Percentiles rank a stretch among this genome's conserved stretches.
Conservation (phyloP, 1,284 basidiomycete species). For the Puccinia triticina region DNA sequence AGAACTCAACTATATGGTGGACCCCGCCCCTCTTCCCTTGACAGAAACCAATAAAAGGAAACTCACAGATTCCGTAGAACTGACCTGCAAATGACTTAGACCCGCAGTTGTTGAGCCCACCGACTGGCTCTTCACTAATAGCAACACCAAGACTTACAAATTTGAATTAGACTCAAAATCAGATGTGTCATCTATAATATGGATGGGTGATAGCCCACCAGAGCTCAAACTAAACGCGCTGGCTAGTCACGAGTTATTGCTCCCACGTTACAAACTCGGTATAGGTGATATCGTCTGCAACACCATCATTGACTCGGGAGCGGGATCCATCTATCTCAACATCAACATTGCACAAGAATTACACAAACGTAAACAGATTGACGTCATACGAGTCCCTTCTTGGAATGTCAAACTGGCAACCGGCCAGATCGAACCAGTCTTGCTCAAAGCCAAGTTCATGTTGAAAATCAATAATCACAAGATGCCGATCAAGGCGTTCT, state of each 20-base stretch:
- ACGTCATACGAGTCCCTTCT: not conserved
- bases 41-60: constrained; percentile 1
- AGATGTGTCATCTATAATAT: not conserved
- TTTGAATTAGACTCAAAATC: not conserved
- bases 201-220: not conserved
- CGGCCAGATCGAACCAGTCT: not conserved
- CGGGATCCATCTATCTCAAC: not conserved
- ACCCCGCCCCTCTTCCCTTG: no score
- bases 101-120: not conserved
- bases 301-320: constrained; percentile 28
- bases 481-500: not conserved
- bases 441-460: not conserved
- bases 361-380: not conserved
- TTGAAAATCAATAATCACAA: not conserved
- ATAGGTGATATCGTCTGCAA: not conserved
- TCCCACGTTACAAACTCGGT: not conserved
- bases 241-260: not conserved
- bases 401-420: not conserved
- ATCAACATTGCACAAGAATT: not conserved
- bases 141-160: not conserved
- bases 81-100: not conserved
- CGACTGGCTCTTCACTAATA: not conserved
- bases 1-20: no score
- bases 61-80: not conserved
- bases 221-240: not conserved